Evolutionary conservation across 2,329 filamentous ascomycete species (phyloP).

Genomic region (Sarocladium kiliense): DNA sequence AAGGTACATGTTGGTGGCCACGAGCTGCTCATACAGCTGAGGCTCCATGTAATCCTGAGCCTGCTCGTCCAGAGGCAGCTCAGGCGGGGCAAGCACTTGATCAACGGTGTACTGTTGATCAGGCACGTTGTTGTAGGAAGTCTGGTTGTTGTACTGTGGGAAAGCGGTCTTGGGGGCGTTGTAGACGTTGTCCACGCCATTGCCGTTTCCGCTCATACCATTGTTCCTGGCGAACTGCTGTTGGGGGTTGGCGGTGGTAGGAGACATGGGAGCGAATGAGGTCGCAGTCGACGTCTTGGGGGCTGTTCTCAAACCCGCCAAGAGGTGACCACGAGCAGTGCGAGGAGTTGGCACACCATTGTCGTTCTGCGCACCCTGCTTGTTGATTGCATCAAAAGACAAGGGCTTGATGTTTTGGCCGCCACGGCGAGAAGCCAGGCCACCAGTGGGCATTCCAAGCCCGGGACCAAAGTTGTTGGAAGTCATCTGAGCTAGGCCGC

Average conservation of each 20-base stretch:
- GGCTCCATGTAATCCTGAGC: conserved; percentile 72
- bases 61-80: conserved; percentile 67
- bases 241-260: conserved; percentile 33
- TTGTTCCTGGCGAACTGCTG: conserved; percentile 40
- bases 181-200: conserved; percentile 38
- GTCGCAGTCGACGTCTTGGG: conserved; percentile 77
- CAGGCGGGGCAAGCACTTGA: conserved; percentile 80
- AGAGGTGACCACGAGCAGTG: conserved; percentile 89
- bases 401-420: conserved; percentile 87
- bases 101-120: conserved; percentile 68
- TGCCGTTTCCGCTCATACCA: conserved; percentile 34
- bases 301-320: conserved; percentile 88
- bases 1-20: conserved; percentile 87
- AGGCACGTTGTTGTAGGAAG: conserved; percentile 25
- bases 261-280: conserved; percentile 65
- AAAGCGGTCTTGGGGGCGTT: conserved; percentile 51
- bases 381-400: conserved; percentile 68
- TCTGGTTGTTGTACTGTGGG: conserved; percentile 38
- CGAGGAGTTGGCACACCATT: conserved; percentile 74
- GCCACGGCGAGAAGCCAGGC: conserved; percentile 79
- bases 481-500: conserved; percentile 99
- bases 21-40: conserved; percentile 77
- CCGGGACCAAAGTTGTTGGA: conserved; percentile 74
- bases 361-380: conserved; percentile 57
- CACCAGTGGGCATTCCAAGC: conserved; percentile 70